Percentiles rank a stretch among this genome's conserved stretches.
Conservation (phyloP, 225 moss, liverwort and hornwort genomes). For the Neckera pumila region DNA sequence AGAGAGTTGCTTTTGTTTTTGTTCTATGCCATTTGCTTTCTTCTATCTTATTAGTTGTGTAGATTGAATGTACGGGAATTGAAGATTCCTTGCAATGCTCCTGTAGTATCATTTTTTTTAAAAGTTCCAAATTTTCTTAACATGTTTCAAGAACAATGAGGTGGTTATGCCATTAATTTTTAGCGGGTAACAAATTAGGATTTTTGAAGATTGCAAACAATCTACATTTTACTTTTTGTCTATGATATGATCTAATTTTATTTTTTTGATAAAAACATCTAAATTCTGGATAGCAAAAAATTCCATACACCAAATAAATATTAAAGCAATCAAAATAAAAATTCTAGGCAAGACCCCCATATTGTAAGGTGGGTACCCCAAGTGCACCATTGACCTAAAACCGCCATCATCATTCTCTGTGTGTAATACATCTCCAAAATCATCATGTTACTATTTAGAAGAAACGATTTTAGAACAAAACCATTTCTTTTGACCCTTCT, state of each 20-base stretch:
- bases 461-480: too few relatives aligned
- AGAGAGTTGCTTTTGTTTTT: neutral
- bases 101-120: too few relatives aligned
- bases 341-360: neutral
- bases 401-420: too few relatives aligned
- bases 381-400: too few relatives aligned
- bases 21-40: neutral
- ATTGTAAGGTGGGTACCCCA: too few relatives aligned
- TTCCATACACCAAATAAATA: neutral
- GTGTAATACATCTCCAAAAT: too few relatives aligned
- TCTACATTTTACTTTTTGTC: accelerated
- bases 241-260: neutral
- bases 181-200: neutral
- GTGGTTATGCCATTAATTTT: neutral
- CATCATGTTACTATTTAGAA: too few relatives aligned
- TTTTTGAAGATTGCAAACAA: neutral
- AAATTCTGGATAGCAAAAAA: neutral
- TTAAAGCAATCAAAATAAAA: neutral
- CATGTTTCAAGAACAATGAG: neutral
- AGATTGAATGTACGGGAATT: neutral
- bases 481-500: too few relatives aligned
- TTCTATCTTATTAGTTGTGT: neutral
- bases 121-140: too few relatives aligned
- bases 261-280: neutral
- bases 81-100: too few relatives aligned